Evolutionary conservation across 177 flowering plant genomes (phyloP).

Genomic region (Vitis hybrid): DNA sequence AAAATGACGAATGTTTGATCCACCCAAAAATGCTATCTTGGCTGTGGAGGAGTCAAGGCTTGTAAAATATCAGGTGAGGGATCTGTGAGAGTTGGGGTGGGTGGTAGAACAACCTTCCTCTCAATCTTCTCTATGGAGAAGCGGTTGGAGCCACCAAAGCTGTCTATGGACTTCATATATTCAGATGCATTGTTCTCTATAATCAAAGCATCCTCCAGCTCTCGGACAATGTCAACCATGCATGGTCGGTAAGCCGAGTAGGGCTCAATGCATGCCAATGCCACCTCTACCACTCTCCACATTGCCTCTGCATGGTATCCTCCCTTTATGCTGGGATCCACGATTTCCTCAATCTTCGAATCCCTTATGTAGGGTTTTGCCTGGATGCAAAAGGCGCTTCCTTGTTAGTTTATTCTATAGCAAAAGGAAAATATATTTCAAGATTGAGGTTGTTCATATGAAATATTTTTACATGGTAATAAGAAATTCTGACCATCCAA

Average conservation of each 20-base stretch:
- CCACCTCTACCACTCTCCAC: conserved; percentile 86
- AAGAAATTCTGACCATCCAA: too few relatives aligned
- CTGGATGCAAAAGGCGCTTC: conserved; percentile 26
- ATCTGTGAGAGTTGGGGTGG: conserved; percentile 42
- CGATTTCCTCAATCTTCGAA: conserved; percentile 65
- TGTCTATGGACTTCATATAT: conserved; percentile 79
- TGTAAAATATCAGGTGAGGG: conserved; percentile 41
- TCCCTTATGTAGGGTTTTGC: conserved; percentile 57
- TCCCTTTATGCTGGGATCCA: conserved; percentile 68
- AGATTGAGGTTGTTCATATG: background rate
- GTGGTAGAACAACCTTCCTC: conserved; percentile 33
- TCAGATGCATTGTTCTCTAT: conserved; percentile 86
- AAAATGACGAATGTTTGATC: background rate
- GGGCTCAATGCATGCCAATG: conserved; percentile 63
- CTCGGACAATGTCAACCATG: conserved; percentile 77
- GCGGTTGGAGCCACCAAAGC: conserved; percentile 66
- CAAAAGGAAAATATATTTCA: background rate
- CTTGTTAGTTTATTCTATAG: background rate
- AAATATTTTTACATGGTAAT: too few relatives aligned
- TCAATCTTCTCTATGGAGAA: conserved; percentile 39
- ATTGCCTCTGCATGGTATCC: conserved; percentile 74
- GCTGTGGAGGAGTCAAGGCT: conserved; percentile 44
- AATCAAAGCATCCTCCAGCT: conserved; percentile 79
- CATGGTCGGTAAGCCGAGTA: conserved; percentile 62
- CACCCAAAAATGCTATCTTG: conserved; percentile 37